Evolutionary conservation across 495 filamentous ascomycete species (phyloP).

Genomic region (Poronia punctata): DNA sequence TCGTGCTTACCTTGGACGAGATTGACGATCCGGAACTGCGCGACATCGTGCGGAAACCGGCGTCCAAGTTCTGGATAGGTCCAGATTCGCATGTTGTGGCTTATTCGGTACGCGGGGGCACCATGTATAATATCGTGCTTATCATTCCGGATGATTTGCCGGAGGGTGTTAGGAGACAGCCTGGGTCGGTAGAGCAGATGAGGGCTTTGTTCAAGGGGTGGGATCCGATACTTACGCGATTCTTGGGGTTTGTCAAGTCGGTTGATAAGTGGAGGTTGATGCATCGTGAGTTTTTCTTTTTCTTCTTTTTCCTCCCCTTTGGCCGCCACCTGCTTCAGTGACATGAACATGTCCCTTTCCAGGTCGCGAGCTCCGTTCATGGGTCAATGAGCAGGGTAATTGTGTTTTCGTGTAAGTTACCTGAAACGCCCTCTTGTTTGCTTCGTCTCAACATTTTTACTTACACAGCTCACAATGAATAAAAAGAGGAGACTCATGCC

Average conservation of each 20-base stretch:
- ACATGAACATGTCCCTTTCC: constrained; percentile 1
- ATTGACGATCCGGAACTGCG: constrained; percentile 36
- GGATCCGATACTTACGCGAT: constrained; percentile 34
- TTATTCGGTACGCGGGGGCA: constrained; percentile 44
- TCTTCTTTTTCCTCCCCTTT: neutral
- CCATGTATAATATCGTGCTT: constrained; percentile 49
- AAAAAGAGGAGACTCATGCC: constrained; percentile 43
- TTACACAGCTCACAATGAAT: constrained; percentile 1
- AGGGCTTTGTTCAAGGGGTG: constrained; percentile 37
- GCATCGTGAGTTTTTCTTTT: constrained; percentile 19
- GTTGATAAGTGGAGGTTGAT: constrained; percentile 33
- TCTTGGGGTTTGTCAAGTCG: constrained; percentile 15
- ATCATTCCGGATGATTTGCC: constrained; percentile 41
- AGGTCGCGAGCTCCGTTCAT: constrained; percentile 23
- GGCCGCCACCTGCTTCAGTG: neutral
- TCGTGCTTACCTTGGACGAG: constrained; percentile 39
- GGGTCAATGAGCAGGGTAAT: constrained; percentile 17
- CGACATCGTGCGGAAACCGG: constrained; percentile 41
- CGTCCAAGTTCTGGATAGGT: constrained; percentile 61
- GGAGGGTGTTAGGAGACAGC: constrained; percentile 26
- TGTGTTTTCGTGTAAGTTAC: constrained; percentile 23
- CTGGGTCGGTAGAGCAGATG: constrained; percentile 39
- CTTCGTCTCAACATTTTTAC: neutral
- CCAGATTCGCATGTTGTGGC: constrained; percentile 47
- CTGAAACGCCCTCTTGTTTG: too few species aligned